A percentile compares a stretch with the other conserved stretches of the same genome.
Evolutionary conservation across 768 basidiomycete species (phyloP).

Genomic region (Rhodotorula kratochvilovae): DNA sequence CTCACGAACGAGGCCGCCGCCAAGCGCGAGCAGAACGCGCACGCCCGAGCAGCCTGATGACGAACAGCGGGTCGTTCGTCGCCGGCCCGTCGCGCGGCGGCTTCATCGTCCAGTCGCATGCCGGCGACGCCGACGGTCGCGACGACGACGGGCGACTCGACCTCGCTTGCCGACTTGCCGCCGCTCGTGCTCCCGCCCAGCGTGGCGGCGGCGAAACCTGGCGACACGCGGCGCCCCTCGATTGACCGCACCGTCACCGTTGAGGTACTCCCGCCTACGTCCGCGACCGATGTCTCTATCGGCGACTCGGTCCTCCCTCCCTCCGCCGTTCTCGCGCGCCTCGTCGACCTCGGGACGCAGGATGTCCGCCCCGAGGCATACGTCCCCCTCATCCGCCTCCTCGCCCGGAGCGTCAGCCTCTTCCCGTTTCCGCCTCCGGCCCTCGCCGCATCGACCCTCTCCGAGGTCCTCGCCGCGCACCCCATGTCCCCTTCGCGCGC

Average conservation of each 20-base stretch:
- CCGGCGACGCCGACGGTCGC: slow-evolving; percentile 29
- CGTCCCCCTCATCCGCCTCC: slow-evolving; percentile 26
- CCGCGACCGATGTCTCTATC: not conserved
- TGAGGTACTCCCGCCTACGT: slow-evolving; percentile 11
- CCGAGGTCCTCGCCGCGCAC: slow-evolving; percentile 29
- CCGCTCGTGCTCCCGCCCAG: slow-evolving; percentile 4
- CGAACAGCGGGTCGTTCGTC: not conserved
- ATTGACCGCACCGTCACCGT: slow-evolving; percentile 16
- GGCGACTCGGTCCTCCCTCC: slow-evolving; percentile 27
- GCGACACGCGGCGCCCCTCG: not conserved
- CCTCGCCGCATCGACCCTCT: slow-evolving; percentile 27
- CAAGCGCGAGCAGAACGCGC: not conserved
- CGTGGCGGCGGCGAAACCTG: not conserved
- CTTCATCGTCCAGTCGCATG: slow-evolving; percentile 34
- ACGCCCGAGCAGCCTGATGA: not conserved
- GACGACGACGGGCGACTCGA: slow-evolving; percentile 22
- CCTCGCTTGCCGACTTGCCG: slow-evolving; percentile 12
- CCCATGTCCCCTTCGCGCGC: not conserved
- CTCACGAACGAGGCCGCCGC: slow-evolving; percentile 6
- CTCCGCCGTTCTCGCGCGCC: slow-evolving; percentile 29
- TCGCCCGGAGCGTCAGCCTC: slow-evolving; percentile 26
- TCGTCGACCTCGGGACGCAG: slow-evolving; percentile 1
- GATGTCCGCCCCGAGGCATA: not conserved
- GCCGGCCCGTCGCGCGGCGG: slow-evolving; percentile 34
- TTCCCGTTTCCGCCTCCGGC: slow-evolving; percentile 39